Base-by-base conservation (phyloP, 2,329 filamentous ascomycete genomes). In the Aspergillus sclerotialis region DNA sequence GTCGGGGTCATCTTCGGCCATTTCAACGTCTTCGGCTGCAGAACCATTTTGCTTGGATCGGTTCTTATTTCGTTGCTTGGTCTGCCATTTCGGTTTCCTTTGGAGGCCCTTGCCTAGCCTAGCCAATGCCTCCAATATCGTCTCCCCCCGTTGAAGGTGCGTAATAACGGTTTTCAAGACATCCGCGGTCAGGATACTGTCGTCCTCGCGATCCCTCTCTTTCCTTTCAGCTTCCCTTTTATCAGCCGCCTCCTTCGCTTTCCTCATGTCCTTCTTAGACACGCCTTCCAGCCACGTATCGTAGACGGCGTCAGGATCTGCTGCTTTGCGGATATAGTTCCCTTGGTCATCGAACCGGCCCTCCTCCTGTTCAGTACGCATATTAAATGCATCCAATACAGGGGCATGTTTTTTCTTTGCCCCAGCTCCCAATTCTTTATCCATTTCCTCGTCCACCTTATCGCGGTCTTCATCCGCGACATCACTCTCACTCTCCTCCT, bases 371-470 rank as follows among this genome's bases (percentile, higher is more conserved):
- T 98, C 92, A 9, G 76, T 69, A 39, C 78, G 80, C 72, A 98
- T 84, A 55, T 98, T 96, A 72, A 98, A 98, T 3, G 90, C 90
- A 60, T 96, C 92, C 5, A 98, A 74, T 58, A 92, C 86, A 2
- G 92, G 92, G 2, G 92, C 92, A 60, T 95, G 87, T 50, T 80
- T 84, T 67, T 95, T 96, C 49, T 93, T 82, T 2, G 84, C 84
- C 10, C 92, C 92, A 2, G 86, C 82, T 2, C 92, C 92, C 5
- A 98, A 71, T 59, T 98, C 92, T 35, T 89, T 82, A 47, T 95
- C 92, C 11, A 94, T 56, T 12, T 78, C 84, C 40, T 84, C 79
- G 44, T 85, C 86, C 21, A 85, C 63, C 30, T 78, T 79, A 17
- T 85, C 88, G 30, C 77, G 65, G 41, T 72, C 69, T 43, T 84